A percentile compares a stretch with the other conserved stretches of the same genome.
Conservation (phyloP, 148 eudicot genomes). For the Rhododendron mucronatum region DNA sequence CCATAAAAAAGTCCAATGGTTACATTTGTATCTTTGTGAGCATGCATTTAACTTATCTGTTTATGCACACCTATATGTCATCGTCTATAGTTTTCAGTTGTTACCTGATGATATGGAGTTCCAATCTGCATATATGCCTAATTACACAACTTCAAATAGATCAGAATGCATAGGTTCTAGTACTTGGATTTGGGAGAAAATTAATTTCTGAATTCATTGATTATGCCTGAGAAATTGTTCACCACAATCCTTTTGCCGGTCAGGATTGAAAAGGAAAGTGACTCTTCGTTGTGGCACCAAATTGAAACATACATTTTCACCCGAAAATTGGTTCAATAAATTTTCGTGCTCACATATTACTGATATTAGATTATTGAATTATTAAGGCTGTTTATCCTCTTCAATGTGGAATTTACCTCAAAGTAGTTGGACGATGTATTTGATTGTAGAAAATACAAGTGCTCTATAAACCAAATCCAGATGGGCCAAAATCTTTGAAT, state of each 20-base stretch:
- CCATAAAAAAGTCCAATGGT: neutral
- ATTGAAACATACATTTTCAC: neutral
- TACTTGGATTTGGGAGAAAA: neutral
- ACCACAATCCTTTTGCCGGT: slow-evolving; percentile 38
- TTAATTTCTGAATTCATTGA: neutral
- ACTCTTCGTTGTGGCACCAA: neutral
- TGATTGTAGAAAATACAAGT: neutral
- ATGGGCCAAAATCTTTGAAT: neutral
- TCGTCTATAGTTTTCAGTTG: slow-evolving; percentile 33
- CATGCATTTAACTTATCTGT: neutral
- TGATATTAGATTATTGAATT: neutral
- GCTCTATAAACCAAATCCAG: no score
- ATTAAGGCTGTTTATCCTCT: neutral
- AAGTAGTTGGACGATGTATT: neutral
- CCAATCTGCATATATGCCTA: slow-evolving; percentile 81
- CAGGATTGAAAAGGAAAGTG: slow-evolving; percentile 90
- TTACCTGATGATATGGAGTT: slow-evolving; percentile 99
- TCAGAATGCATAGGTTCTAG: slow-evolving; percentile 47
- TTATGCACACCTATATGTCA: neutral
- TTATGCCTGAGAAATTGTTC: slow-evolving; percentile 7
- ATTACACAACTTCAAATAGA: slow-evolving; percentile 86
- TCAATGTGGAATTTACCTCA: neutral
- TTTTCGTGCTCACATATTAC: neutral
- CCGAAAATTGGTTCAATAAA: neutral
- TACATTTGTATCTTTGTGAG: neutral